Evolutionary conservation across 208 protist genomes (phyloP).

Genomic region (Trypanosoma scelopori): DNA sequence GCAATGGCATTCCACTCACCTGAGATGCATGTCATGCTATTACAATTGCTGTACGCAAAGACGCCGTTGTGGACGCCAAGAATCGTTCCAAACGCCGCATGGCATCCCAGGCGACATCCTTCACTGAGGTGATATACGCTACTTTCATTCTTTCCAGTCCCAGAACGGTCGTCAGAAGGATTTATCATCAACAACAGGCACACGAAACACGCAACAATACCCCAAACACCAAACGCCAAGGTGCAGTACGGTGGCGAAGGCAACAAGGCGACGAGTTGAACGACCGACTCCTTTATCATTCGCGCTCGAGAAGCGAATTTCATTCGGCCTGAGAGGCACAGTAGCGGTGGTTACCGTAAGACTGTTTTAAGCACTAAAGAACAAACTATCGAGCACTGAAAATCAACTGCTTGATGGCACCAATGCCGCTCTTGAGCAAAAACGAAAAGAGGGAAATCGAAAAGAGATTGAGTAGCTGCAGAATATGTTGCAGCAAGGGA

Average conservation of each 20-base stretch:
- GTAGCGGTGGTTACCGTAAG: too few species aligned
- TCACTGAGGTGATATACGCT: background rate
- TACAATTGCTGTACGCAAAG: constrained; percentile 72
- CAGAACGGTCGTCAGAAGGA: background rate
- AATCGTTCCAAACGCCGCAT: constrained; percentile 36
- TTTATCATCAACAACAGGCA: background rate
- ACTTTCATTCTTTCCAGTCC: too few species aligned
- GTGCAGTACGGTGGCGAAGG: background rate
- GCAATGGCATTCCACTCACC: constrained; percentile 23
- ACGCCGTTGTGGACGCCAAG: constrained; percentile 50
- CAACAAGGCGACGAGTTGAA: background rate
- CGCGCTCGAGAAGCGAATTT: too few species aligned
- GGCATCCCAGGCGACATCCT: background rate
- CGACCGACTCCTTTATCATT: background rate
- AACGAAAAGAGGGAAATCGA: too few species aligned
- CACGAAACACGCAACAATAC: background rate
- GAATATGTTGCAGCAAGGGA: too few species aligned
- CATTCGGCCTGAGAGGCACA: too few species aligned
- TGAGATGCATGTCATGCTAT: constrained; percentile 39
- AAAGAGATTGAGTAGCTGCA: too few species aligned
- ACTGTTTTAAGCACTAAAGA: too few species aligned
- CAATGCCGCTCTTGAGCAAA: too few species aligned
- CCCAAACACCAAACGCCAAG: constrained; percentile 1
- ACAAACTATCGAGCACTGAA: too few species aligned
- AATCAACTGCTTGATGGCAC: too few species aligned